Percentiles rank a stretch among this genome's conserved stretches.
Conservation (phyloP, 2,329 filamentous ascomycete species). For the Talaromyces sp. region DNA sequence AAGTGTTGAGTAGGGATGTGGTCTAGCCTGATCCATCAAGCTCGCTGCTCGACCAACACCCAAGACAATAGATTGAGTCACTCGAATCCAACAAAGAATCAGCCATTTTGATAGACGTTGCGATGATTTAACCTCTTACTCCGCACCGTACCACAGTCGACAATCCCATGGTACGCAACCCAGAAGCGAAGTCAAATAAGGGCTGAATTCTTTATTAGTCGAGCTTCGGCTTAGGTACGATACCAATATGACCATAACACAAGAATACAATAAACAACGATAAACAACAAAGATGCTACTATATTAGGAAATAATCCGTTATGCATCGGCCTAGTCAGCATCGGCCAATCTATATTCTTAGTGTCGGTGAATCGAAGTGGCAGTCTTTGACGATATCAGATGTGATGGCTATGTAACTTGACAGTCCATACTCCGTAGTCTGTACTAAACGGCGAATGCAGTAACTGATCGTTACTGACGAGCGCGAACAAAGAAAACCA, state of each 20-base stretch:
- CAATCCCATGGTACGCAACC: not conserved
- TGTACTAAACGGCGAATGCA: not conserved
- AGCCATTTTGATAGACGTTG: not conserved
- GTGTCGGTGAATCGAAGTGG: not conserved
- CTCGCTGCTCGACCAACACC: not conserved
- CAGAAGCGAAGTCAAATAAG: not conserved
- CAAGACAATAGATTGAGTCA: not conserved
- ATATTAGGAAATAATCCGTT: too few relatives aligned
- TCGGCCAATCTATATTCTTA: not conserved
- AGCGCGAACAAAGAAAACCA: not conserved
- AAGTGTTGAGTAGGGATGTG: not conserved
- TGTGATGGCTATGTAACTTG: not conserved
- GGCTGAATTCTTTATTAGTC: not conserved
- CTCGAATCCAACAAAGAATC: not conserved
- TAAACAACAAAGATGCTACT: not conserved
- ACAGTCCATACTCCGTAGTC: not conserved
- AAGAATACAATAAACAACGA: not conserved
- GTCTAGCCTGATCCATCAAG: not conserved
- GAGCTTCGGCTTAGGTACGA: not conserved
- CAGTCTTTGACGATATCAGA: not conserved
- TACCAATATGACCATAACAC: not conserved
- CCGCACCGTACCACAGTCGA: not conserved
- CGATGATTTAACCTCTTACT: not conserved
- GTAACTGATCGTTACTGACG: not conserved
- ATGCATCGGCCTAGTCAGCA: too few relatives aligned